Evolutionary conservation across 805 yeast species (phyloP).

Genomic region (Myxozyma vanderwaltii): DNA sequence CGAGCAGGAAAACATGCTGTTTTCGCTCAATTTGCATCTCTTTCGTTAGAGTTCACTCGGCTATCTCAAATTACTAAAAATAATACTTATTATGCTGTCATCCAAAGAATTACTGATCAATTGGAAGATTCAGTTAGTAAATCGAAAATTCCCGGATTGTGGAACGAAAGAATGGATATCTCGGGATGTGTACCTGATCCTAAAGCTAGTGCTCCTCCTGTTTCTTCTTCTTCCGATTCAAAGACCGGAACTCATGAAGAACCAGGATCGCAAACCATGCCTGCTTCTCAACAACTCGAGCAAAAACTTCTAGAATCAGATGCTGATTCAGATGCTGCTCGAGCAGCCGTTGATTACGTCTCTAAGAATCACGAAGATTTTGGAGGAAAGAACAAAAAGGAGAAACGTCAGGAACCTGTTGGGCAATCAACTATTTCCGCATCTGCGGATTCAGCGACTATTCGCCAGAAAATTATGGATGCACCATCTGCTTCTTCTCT

Average conservation of each 20-base stretch:
- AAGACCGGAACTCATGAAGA: background rate
- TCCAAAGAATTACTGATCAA: conserved; percentile 48
- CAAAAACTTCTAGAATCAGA: conserved; percentile 4
- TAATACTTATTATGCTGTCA: conserved; percentile 52
- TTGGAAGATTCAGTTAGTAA: conserved; percentile 42
- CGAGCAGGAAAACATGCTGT: conserved; percentile 42
- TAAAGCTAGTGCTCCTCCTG: background rate
- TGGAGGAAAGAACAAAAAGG: background rate
- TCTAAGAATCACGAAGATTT: background rate
- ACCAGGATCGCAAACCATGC: background rate
- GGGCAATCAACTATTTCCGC: background rate
- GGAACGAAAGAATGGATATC: conserved; percentile 51
- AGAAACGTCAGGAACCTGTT: background rate
- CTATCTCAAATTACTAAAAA: conserved; percentile 55
- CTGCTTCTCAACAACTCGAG: conserved; percentile 10
- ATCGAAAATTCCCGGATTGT: conserved; percentile 48
- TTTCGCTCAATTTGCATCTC: conserved; percentile 53
- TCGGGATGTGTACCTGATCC: conserved; percentile 52
- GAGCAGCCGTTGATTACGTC: background rate
- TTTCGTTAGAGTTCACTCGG: conserved; percentile 56
- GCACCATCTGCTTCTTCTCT: background rate
- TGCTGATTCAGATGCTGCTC: background rate
- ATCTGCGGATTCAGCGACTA: background rate
- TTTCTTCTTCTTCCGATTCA: background rate
- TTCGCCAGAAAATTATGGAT: background rate